phyloP scores from a whole-genome alignment of 2,329 filamentous ascomycete species.

The Chaetomium olivaceum region DNA sequence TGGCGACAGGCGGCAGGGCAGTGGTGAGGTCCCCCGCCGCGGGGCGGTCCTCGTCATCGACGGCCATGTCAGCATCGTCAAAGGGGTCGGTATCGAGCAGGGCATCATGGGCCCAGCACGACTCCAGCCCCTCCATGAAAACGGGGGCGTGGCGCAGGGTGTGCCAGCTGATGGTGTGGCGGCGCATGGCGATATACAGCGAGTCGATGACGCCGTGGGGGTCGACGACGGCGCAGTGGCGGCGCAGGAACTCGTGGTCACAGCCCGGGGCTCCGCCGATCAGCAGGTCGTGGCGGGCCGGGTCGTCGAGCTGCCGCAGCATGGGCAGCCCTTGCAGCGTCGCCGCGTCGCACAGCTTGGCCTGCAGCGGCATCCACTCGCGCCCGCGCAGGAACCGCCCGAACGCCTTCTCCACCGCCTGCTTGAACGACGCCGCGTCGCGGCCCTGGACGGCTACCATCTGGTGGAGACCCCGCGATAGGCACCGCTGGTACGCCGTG shows the following conservation, averaged over 20 bases:
- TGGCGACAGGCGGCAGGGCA: constrained; percentile 6
- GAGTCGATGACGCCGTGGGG: constrained; percentile 57
- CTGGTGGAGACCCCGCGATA: constrained; percentile 60
- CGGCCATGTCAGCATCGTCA: constrained; percentile 40
- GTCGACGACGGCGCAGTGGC: constrained; percentile 58
- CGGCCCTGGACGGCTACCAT: constrained; percentile 56
- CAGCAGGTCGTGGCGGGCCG: not conserved
- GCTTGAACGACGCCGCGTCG: constrained; percentile 50
- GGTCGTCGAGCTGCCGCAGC: constrained; percentile 53
- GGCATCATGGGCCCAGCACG: constrained; percentile 54
- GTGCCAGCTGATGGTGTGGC: constrained; percentile 58
- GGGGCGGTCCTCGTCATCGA: constrained; percentile 42
- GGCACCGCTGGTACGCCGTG: constrained; percentile 60
- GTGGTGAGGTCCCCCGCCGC: constrained; percentile 50
- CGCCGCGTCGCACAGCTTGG: constrained; percentile 57
- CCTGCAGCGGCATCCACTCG: constrained; percentile 60
- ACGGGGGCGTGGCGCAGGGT: constrained; percentile 50
- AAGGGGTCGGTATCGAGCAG: constrained; percentile 49
- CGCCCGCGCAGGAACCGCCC: constrained; percentile 50
- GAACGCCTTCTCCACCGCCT: constrained; percentile 53
- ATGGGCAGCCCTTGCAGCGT: constrained; percentile 58
- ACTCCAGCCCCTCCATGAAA: constrained; percentile 55
- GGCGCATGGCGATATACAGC: constrained; percentile 59
- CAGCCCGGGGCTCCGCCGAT: constrained; percentile 36
- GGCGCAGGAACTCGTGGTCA: constrained; percentile 53